Base-by-base conservation (phyloP, 2,329 filamentous ascomycete genomes). In the Trichoderma simmonsii region DNA sequence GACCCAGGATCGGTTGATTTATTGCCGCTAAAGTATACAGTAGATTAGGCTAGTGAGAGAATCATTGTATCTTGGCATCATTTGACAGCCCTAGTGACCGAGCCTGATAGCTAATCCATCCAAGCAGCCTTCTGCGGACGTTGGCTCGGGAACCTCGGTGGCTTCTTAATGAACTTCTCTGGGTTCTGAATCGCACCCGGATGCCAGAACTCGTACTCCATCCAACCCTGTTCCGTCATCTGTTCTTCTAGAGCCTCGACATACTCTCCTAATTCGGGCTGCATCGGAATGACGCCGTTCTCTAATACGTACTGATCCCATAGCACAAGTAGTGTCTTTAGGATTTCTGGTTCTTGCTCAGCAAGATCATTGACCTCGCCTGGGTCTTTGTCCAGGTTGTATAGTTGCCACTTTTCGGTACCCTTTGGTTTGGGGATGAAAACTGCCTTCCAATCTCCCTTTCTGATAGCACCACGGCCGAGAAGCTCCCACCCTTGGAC, bases 371-470 rank as follows among this genome's bases (percentile, higher is more conserved):
- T 30, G 54, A 59, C 54, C 54, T 59, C 54, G 26, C 54, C 54
- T n/a, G 54, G 54, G 54, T 59, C 54, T 30, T 59, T 59, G 4
- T 30, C 54, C 6, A 59, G 54, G 26, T 59, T 59, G 12, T 59
- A 59, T 59, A 59, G 54, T 59, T 59, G 54, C 54, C 54, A 59
- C 54, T 59, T 59, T 30, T 59, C 54, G 54, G 54, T 59, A 81
- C 60, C 60, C 60, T 43, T 36, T 43, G 36, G 36, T 39, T 63
- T 43, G 30, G 60, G 60, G 30, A 63, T 43, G 36, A 36, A 43
- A 43, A 63, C 60, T 63, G 36, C n/a, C 60, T 63, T 63, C 60
- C 60, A 63, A 30, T 63, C 24, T 34, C 60, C 60, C 60, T 63
- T 63, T 43, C 60, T 34, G 36, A 63, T 43, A 36, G 60, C 60